Percentiles rank a stretch among this genome's conserved stretches.
phyloP scores from a whole-genome alignment of 2,329 filamentous ascomycete species.

The Pyricularia sp. region DNA sequence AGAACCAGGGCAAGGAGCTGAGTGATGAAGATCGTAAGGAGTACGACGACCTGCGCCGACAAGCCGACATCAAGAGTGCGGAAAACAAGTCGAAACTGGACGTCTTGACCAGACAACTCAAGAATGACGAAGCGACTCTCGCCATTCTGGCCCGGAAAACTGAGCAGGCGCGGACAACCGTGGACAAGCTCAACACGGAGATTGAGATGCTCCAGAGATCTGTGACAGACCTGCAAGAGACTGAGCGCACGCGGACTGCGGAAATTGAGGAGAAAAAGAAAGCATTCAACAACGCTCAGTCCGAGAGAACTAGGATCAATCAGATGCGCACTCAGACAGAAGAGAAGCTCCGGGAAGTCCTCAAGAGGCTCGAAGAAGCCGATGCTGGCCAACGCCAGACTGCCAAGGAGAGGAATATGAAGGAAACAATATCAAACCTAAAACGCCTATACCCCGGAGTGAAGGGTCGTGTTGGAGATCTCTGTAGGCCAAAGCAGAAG shows the following conservation, averaged over 20 bases:
- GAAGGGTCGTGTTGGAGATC: slow-evolving; percentile 74
- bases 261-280: slow-evolving; percentile 86
- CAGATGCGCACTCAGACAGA: slow-evolving; percentile 80
- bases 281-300: slow-evolving; percentile 73
- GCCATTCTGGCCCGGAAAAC: slow-evolving; percentile 83
- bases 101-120: slow-evolving; percentile 75
- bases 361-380: slow-evolving; percentile 70
- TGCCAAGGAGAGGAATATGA: slow-evolving; percentile 64
- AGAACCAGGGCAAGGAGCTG: slow-evolving; percentile 75
- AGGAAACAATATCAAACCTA: slow-evolving; percentile 72
- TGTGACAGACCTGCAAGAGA: slow-evolving; percentile 46
- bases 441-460: slow-evolving; percentile 89
- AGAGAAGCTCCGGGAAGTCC: slow-evolving; percentile 74
- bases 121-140: slow-evolving; percentile 82
- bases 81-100: slow-evolving; percentile 72
- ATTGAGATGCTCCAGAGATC: slow-evolving; percentile 56
- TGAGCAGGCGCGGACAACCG: slow-evolving; percentile 59
- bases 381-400: slow-evolving; percentile 77
- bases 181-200: slow-evolving; percentile 63
- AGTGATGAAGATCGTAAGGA: slow-evolving; percentile 79
- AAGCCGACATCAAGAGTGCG: slow-evolving; percentile 73
- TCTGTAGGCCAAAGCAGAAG: slow-evolving; percentile 94
- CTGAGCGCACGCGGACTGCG: slow-evolving; percentile 53
- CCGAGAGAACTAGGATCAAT: slow-evolving; percentile 67
- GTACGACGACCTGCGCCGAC: slow-evolving; percentile 71